Percentiles rank a stretch among this genome's conserved stretches.
Evolutionary conservation across 371 early-diverging fungal species (phyloP).

Genomic region (Apophysomyces elegans): DNA sequence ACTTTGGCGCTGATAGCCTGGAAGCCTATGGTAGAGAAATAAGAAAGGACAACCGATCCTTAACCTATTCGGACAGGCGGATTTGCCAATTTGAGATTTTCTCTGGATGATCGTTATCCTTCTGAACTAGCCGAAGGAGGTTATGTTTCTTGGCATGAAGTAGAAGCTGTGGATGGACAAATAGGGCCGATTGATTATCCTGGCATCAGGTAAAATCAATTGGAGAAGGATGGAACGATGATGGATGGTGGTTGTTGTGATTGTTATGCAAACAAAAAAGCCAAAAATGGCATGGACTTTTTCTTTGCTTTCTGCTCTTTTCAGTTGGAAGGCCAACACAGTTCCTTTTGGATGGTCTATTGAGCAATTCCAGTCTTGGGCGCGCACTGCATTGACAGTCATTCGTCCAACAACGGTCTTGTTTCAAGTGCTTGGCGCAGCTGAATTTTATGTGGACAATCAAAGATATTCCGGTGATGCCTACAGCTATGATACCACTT

Average conservation of each 20-base stretch:
- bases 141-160: constrained; percentile 54
- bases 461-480: constrained; percentile 47
- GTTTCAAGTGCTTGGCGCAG: constrained; percentile 48
- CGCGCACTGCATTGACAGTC: constrained; percentile 35
- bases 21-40: constrained; percentile 60
- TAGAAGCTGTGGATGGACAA: constrained; percentile 41
- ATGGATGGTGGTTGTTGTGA: too few species aligned
- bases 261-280: neutral
- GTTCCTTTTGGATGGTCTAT: constrained; percentile 62
- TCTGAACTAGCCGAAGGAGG: constrained; percentile 70
- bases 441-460: constrained; percentile 51
- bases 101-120: constrained; percentile 50
- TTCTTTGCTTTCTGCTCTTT: neutral
- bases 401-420: constrained; percentile 18
- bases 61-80: constrained; percentile 48
- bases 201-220: constrained; percentile 30
- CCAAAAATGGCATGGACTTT: neutral
- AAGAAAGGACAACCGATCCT: neutral
- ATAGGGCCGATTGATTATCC: constrained; percentile 55
- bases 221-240: neutral
- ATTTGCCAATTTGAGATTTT: constrained; percentile 53
- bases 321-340: constrained; percentile 63
- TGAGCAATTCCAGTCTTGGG: constrained; percentile 60
- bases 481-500: constrained; percentile 45
- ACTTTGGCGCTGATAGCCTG: constrained; percentile 70